These are phyloP conservation scores for Candida freyschussii DNA, from an alignment of 1,139 yeast species.

Conservation along the genomic window DNA sequence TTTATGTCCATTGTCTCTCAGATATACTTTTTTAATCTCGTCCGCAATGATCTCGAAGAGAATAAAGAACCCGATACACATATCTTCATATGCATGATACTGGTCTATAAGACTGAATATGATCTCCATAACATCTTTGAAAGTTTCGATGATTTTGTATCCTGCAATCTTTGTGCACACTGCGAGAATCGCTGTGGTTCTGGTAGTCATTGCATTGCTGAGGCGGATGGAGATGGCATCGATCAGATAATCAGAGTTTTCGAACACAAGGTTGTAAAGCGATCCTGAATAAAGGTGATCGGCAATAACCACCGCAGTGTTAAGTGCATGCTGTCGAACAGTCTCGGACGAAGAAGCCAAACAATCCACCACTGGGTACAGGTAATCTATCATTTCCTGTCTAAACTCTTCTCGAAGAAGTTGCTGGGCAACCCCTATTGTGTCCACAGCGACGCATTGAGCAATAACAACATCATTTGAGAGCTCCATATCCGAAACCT, in stretches of 20 bases:
- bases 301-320: conserved; percentile 44
- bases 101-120: conserved; percentile 74
- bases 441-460: conserved; percentile 33
- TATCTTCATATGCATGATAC: conserved; percentile 72
- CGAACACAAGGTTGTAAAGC: conserved; percentile 48
- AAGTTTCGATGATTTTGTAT: conserved; percentile 53
- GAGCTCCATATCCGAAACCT: conserved; percentile 18
- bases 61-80: conserved; percentile 70
- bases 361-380: conserved; percentile 52
- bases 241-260: conserved; percentile 74
- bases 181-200: conserved; percentile 64
- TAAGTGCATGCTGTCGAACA: conserved; percentile 44
- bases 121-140: conserved; percentile 68
- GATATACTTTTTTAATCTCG: conserved; percentile 44
- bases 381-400: conserved; percentile 46
- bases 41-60: conserved; percentile 62
- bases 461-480: conserved; percentile 12
- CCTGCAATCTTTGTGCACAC: conserved; percentile 72
- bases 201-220: conserved; percentile 68
- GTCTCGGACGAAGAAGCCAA: conserved; percentile 43
- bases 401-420: conserved; percentile 36
- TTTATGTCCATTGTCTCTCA: conserved; percentile 24
- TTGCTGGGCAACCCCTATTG: conserved; percentile 37
- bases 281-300: conserved; percentile 52
- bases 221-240: conserved; percentile 70